These are phyloP conservation scores for Heliamphora ciliata DNA, from an alignment of 179 eudicot species.

Conservation along the genomic window DNA sequence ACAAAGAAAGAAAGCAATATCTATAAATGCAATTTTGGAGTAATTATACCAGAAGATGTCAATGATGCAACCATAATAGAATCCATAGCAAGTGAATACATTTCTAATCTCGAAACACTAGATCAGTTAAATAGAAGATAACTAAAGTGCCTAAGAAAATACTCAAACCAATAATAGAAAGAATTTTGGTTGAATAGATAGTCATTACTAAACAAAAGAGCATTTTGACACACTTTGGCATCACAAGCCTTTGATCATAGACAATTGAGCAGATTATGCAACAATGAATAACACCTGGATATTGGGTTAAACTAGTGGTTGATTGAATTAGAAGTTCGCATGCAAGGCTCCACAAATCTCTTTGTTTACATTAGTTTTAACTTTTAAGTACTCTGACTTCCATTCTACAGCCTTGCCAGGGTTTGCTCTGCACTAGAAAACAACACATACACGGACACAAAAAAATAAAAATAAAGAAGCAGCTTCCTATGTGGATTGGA, in stretches of 20 bases:
- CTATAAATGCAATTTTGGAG: not conserved
- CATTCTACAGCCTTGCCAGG: not conserved
- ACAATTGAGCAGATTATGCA: conserved; percentile 6
- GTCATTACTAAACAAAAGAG: conserved; percentile 1
- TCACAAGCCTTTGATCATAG: not conserved
- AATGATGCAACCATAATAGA: not conserved
- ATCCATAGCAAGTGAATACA: not conserved
- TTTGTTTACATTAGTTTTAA: not conserved
- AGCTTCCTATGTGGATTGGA: not conserved
- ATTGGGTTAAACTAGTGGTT: not conserved
- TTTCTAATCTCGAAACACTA: not conserved
- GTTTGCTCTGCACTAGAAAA: not conserved
- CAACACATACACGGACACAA: not conserved
- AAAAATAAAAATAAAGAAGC: too few relatives aligned
- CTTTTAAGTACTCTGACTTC: not conserved
- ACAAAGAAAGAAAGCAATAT: not conserved
- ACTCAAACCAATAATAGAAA: not conserved
- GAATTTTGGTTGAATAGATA: not conserved
- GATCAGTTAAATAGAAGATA: not conserved
- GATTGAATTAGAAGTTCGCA: not conserved
- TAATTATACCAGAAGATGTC: not conserved
- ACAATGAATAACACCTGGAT: not conserved
- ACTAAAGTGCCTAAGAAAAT: not conserved
- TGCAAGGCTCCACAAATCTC: not conserved
- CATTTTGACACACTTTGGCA: not conserved